These are phyloP conservation scores for Lagenidium sp. DNA, from an alignment of 352 stramenopile species.

Conservation along the genomic window DNA sequence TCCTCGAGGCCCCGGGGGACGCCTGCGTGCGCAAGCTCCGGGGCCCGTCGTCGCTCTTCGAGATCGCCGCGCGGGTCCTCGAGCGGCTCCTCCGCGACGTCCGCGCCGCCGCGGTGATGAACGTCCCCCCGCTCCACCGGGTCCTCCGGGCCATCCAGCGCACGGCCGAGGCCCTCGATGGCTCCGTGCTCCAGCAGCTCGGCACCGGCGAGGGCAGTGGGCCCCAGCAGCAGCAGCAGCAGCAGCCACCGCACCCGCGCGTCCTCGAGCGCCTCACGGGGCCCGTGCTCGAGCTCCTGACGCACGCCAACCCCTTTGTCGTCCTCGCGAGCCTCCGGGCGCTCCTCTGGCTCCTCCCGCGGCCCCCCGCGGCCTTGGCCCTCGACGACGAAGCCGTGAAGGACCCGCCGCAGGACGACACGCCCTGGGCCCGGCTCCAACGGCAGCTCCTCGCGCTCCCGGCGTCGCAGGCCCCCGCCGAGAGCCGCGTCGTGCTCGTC, in stretches of 20 bases:
- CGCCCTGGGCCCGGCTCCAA: too few species aligned
- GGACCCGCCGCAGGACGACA: too few species aligned
- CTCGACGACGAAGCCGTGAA: neutral
- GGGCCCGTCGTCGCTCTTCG: slow-evolving; percentile 40
- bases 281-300: slow-evolving; percentile 24
- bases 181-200: slow-evolving; percentile 30
- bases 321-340: slow-evolving; percentile 47
- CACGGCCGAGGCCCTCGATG: slow-evolving; percentile 39
- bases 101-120: slow-evolving; percentile 13
- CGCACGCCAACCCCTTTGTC: slow-evolving; percentile 43
- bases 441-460: slow-evolving; percentile 19
- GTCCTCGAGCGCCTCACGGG: slow-evolving; percentile 45
- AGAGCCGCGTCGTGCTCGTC: slow-evolving; percentile 42
- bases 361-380: slow-evolving; percentile 18
- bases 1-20: slow-evolving; percentile 25
- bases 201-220: slow-evolving; percentile 7
- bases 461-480: slow-evolving; percentile 30
- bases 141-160: slow-evolving; percentile 40
- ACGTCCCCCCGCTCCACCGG: slow-evolving; percentile 32
- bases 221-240: neutral
- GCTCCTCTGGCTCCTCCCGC: slow-evolving; percentile 66
- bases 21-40: slow-evolving; percentile 39
- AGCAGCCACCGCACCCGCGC: slow-evolving; percentile 38
- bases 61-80: slow-evolving; percentile 34
- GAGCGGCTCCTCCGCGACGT: slow-evolving; percentile 23